Evolutionary conservation across 306 rosid species (phyloP).

Genomic region (Quercus wislizeni): DNA sequence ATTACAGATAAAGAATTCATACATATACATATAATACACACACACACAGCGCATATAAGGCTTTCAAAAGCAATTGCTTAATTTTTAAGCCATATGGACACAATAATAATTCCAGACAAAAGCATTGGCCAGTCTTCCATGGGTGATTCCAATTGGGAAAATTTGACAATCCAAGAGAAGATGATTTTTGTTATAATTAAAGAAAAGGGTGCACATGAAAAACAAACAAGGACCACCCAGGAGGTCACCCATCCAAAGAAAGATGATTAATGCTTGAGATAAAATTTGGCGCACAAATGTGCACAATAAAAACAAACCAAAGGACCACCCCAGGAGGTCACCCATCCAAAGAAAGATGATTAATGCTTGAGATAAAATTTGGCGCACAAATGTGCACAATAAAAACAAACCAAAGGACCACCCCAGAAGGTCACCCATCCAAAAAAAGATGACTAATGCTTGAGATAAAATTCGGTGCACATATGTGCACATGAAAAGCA

Average conservation of each 20-base stretch:
- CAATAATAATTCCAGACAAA: neutral
- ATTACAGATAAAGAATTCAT: conserved; percentile 7
- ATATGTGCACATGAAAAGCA: neutral
- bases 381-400: neutral
- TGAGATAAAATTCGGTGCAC: neutral
- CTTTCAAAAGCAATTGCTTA: neutral
- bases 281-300: neutral
- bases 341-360: neutral
- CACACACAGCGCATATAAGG: too few relatives aligned
- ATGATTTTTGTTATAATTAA: neutral
- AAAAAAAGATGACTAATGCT: neutral
- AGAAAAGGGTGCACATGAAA: too few relatives aligned
- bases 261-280: neutral
- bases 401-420: neutral
- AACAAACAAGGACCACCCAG: too few relatives aligned
- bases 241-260: neutral
- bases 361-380: neutral
- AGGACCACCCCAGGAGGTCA: neutral
- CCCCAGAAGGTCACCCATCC: neutral
- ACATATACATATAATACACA: too few relatives aligned
- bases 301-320: neutral
- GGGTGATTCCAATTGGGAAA: neutral
- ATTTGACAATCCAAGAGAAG: neutral
- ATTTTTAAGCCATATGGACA: neutral
- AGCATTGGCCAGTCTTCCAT: neutral